Base-by-base conservation (phyloP, 208 protist species). In the Trypanosoma conorhini region DNA sequence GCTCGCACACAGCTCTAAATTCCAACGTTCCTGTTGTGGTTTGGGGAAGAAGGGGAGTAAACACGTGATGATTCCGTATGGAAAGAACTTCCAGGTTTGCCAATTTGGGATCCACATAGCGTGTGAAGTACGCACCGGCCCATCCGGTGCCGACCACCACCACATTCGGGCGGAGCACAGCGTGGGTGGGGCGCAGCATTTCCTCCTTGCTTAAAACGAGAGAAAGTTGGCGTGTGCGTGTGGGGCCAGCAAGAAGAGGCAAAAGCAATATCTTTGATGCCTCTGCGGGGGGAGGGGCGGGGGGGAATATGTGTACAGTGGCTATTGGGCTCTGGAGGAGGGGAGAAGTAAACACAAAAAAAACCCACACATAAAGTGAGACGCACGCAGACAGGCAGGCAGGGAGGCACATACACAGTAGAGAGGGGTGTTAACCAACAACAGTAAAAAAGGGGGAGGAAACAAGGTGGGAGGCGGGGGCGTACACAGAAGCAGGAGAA, bases 41-140 rank as follows among this genome's bases (percentile, higher is more conserved):
- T 60, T 94, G 83, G 5, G 96, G 88, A 5, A 98, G 83, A n/a
- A 98, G 87, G 28, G 96, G 96, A n/a, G 96, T 98, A 72, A 98
- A 97, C n/a, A 98, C 83, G 74, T 97, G 95, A 80, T 98, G 94
- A 67, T 98, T 98, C 44, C 92, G 81, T 12, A 86, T 85, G 5
- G 91, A 96, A 61, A 97, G 72, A 54, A 97, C 82, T 30, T 91
- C 69, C 35, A 98, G 88, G 72, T 97, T 90, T 81, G 86, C 97
- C 62, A 83, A 58, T 5, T 78, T 82, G 4, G 87, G 77, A 67
- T 98, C 79, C 24, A 97, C 58, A 40, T 84, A 72, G 67, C 86
- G 84, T 26, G 89, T 71, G 35, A 93, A 77, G 76, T 93, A 93
- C 61, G 81, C 88, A 61, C 92, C 92, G 3, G 82, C 92, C 96